Evolutionary conservation across 2,329 filamentous ascomycete species (phyloP).

Genomic region (Helotiales sp.): DNA sequence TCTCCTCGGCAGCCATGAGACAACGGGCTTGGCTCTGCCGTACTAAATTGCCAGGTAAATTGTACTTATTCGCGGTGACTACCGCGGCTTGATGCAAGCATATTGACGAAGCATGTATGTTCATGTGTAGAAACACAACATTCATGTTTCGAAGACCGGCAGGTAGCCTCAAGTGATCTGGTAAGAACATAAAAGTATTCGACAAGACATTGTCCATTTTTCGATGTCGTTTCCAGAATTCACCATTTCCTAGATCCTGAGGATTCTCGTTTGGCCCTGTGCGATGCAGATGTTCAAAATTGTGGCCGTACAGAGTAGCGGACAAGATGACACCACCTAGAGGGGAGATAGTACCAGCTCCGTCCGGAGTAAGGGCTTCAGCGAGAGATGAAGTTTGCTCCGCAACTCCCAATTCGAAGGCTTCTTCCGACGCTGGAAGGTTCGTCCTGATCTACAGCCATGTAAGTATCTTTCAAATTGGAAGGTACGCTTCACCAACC

Average conservation of each 20-base stretch:
- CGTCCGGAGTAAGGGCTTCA: constrained; percentile 57
- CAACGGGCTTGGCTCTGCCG: constrained; percentile 75
- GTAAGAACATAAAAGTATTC: constrained; percentile 78
- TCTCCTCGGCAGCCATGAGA: constrained; percentile 80
- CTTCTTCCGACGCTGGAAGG: constrained; percentile 79
- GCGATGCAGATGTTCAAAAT: constrained; percentile 80
- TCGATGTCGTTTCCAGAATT: constrained; percentile 86
- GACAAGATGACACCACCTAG: constrained; percentile 76
- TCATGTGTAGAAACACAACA: constrained; percentile 84
- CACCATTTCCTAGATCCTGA: constrained; percentile 73
- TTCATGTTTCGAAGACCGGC: constrained; percentile 70
- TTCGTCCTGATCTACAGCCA: constrained; percentile 60
- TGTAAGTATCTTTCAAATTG: constrained; percentile 12
- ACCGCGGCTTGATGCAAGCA: constrained; percentile 89
- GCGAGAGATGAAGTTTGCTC: constrained; percentile 67
- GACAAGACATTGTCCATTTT: constrained; percentile 80
- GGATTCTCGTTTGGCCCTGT: constrained; percentile 72
- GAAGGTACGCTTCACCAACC: constrained; percentile 40
- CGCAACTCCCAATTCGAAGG: constrained; percentile 70
- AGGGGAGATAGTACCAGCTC: constrained; percentile 66
- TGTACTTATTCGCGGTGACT: constrained; percentile 78
- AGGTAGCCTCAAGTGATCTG: constrained; percentile 75
- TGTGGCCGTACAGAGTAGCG: constrained; percentile 79
- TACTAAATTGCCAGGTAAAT: constrained; percentile 66
- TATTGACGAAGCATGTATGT: constrained; percentile 85